Evolutionary conservation across 164 flowering plant species (phyloP).

Genomic region (Aristolochia californica): DNA sequence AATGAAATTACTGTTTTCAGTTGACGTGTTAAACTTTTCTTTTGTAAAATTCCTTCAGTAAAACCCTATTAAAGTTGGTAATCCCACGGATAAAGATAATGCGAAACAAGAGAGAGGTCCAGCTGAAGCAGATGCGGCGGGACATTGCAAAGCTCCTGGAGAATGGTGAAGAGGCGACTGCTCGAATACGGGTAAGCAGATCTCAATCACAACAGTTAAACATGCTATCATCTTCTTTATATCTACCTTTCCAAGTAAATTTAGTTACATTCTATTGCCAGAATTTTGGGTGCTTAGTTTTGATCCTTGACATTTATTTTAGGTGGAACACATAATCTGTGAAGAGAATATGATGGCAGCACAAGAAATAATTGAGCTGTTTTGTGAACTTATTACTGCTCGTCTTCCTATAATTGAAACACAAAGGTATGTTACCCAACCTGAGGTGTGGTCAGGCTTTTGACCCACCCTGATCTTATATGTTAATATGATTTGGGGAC

Average conservation of each 20-base stretch:
- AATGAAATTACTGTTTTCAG: neutral
- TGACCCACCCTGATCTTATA: neutral
- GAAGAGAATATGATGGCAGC: conserved; percentile 99
- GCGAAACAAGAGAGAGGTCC: conserved; percentile 81
- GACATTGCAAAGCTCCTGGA: conserved; percentile 92
- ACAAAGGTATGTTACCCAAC: conserved; percentile 47
- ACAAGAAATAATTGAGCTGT: conserved; percentile 88
- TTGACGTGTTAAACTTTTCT: neutral
- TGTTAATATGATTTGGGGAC: neutral
- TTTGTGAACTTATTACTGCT: conserved; percentile 80
- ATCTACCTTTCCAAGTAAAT: neutral
- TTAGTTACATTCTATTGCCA: neutral
- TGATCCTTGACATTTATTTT: conserved; percentile 2
- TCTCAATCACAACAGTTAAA: too few relatives aligned
- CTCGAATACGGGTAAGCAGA: conserved; percentile 66
- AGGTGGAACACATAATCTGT: conserved; percentile 96
- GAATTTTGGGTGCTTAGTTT: neutral
- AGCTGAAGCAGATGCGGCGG: conserved; percentile 77
- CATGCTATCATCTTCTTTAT: too few relatives aligned
- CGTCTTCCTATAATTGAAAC: conserved; percentile 95
- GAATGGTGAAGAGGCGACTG: conserved; percentile 96
- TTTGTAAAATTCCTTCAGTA: conserved; percentile 31
- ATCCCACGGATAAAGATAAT: conserved; percentile 84
- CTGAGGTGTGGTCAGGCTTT: neutral
- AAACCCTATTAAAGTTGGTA: conserved; percentile 76